Conservation (phyloP, 1,284 basidiomycete genomes). For the Tylopilus sp. region DNA sequence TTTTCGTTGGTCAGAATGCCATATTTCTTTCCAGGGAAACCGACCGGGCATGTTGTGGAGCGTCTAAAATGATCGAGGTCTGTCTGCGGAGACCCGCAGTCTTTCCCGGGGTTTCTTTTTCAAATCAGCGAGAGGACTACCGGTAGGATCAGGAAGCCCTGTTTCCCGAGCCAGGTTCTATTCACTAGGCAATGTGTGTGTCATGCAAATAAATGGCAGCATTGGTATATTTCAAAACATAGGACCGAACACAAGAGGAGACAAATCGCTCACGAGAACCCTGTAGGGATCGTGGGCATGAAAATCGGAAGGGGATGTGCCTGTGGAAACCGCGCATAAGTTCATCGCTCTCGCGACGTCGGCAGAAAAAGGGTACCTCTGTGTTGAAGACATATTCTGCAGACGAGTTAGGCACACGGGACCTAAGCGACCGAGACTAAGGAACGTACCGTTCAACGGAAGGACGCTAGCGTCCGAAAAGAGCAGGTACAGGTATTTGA, state of each 20-base stretch:
- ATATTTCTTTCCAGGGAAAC: background rate
- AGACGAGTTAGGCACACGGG: slow-evolving; percentile 9
- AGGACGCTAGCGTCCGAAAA: slow-evolving; percentile 76
- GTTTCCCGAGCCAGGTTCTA: background rate
- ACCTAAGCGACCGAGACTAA: background rate
- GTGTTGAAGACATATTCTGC: slow-evolving; percentile 93
- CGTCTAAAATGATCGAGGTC: background rate
- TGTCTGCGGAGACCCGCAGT: background rate
- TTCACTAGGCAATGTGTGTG: background rate
- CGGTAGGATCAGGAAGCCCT: background rate
- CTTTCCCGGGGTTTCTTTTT: background rate
- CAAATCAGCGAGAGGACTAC: background rate
- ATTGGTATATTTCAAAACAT: background rate
- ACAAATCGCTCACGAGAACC: slow-evolving; percentile 40
- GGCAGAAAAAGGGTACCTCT: slow-evolving; percentile 50
- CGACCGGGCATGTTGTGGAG: background rate
- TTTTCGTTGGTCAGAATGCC: slow-evolving; percentile 1
- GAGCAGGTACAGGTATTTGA: slow-evolving; percentile 92
- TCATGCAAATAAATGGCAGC: background rate
- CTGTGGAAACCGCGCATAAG: slow-evolving; percentile 31
- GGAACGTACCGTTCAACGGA: slow-evolving; percentile 65
- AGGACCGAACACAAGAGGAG: background rate
- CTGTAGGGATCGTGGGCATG: slow-evolving; percentile 47
- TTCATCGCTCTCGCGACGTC: slow-evolving; percentile 38
- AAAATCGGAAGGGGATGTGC: slow-evolving; percentile 71